Evolutionary conservation across 306 rosid genomes (phyloP), one percentile per base, ranked within the genome.

Genomic region (Cicer yamashitae): DNA sequence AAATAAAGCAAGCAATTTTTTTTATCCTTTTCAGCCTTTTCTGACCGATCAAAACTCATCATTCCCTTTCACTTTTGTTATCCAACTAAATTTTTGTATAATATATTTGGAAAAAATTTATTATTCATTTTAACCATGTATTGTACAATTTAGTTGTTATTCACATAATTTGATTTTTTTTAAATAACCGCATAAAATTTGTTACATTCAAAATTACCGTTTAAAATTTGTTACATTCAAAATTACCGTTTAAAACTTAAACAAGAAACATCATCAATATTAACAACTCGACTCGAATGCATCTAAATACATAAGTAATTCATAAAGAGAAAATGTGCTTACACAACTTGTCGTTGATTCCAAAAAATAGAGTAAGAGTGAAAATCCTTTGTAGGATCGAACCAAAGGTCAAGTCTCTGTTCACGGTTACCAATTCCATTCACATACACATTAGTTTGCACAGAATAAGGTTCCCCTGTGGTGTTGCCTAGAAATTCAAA

Each of bases 331-430:
- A 60, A 46, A 6, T 54, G 84, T 75, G 62, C 99, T 80, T 87
- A 94, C 98, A 89, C 84, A 70, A 94, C 97, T 84, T 89, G 99
- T 44, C 91, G 96, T 67, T 87, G 96, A 75, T 89, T 92, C 99
- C 97, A 94, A 67, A 90, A 90, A 47, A 94, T 79, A 4, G 96
- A 82, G 84, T 92, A 94, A 41, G 90, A 60, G 64, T 94, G 99
- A 25, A 94, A 94, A 5, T 90, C 99, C 15, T 51, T 66, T 10
- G 99, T 76, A 12, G 99, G 97, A 47, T 94, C 99, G 63, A 89
- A 94, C 97, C 99, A 94, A 7, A 94, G 99, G 80, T 92, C 70
- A 8, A 94, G 83, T 30, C 99, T 94, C 12, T 94, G 97, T 47
- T 94, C 99, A 73, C 97, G 79, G 56, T 94, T 94, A 3, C 99